phyloP scores from a whole-genome alignment of 345 rosid species.

The Lenwebbia sp. region DNA sequence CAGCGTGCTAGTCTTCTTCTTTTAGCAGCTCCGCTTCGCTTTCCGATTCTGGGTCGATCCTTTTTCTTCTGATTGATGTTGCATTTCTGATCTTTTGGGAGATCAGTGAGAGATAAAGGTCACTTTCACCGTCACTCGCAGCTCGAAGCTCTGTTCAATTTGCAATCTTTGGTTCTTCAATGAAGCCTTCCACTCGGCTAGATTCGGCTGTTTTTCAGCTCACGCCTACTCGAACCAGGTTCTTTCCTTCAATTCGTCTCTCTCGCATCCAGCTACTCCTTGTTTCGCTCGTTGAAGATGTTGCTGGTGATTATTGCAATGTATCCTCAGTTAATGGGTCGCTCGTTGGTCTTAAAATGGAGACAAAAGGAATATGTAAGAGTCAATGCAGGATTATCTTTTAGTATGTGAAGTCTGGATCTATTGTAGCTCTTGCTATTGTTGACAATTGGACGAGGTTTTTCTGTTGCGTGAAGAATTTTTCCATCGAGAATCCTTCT shows the following conservation, averaged over 20 bases:
- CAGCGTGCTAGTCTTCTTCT: background rate
- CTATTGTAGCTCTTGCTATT: background rate
- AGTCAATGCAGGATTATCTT: background rate
- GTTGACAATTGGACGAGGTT: background rate
- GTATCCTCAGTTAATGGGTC: background rate
- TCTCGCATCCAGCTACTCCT: background rate
- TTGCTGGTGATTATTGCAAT: background rate
- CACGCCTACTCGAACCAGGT: slow-evolving; percentile 99
- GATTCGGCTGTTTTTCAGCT: slow-evolving; percentile 90
- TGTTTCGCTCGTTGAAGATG: background rate
- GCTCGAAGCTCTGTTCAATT: background rate
- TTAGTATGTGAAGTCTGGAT: background rate
- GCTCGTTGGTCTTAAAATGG: background rate
- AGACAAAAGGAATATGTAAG: background rate
- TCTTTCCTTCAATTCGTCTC: background rate
- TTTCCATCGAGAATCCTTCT: background rate
- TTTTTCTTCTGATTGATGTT: background rate
- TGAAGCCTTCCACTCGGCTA: slow-evolving; percentile 82
- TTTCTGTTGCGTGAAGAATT: background rate
- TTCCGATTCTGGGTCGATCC: background rate
- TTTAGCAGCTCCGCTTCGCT: background rate
- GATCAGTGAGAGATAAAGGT: background rate
- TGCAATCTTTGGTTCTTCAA: slow-evolving; percentile 2
- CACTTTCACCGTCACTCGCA: background rate
- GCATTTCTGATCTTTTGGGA: background rate